A percentile compares a stretch with the other conserved stretches of the same genome.
These are phyloP conservation scores for Acarospora socialis DNA, from an alignment of 2,329 filamentous ascomycete genomes.

Conservation along the genomic window DNA sequence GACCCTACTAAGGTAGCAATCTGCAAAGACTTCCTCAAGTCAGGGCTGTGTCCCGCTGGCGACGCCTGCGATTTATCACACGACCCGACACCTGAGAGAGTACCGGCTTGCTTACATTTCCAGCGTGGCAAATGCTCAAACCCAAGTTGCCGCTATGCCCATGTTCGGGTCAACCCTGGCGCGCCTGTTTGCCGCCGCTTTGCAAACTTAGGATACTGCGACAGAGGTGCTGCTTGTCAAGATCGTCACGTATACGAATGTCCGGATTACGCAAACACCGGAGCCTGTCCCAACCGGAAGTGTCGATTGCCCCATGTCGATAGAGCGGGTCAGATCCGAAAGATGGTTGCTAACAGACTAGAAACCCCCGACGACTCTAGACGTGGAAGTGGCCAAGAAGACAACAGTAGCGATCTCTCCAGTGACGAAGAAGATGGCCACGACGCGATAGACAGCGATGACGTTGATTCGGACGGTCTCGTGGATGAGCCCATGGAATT, in stretches of 20 bases:
- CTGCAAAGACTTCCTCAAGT: slow-evolving; percentile 76
- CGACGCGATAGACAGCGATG: slow-evolving; percentile 12
- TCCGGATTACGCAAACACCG: slow-evolving; percentile 86
- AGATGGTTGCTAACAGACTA: slow-evolving; percentile 34
- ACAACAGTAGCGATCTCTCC: slow-evolving; percentile 11
- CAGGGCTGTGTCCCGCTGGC: slow-evolving; percentile 62
- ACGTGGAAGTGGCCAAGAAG: slow-evolving; percentile 18
- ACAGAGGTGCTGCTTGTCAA: slow-evolving; percentile 60
- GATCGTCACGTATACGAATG: slow-evolving; percentile 87
- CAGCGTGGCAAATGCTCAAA: slow-evolving; percentile 83
- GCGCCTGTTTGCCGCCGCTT: slow-evolving; percentile 75
- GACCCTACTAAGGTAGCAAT: slow-evolving; percentile 76
- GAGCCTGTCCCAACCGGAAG: slow-evolving; percentile 62
- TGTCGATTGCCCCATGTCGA: slow-evolving; percentile 82
- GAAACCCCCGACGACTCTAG: slow-evolving; percentile 20
- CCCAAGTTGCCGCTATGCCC: slow-evolving; percentile 69
- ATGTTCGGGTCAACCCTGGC: slow-evolving; percentile 61
- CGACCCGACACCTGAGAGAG: slow-evolving; percentile 67
- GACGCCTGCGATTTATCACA: slow-evolving; percentile 82
- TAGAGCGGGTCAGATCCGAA: slow-evolving; percentile 64
- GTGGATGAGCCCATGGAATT: slow-evolving; percentile 29
- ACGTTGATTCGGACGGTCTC: slow-evolving; percentile 20
- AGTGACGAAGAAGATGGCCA: slow-evolving; percentile 12
- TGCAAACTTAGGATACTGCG: slow-evolving; percentile 77
- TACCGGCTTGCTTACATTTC: slow-evolving; percentile 80